A percentile compares a stretch with the other conserved stretches of the same genome.
These are phyloP conservation scores for Beta corolliflora DNA, from an alignment of 179 eudicot species.

Conservation along the genomic window DNA sequence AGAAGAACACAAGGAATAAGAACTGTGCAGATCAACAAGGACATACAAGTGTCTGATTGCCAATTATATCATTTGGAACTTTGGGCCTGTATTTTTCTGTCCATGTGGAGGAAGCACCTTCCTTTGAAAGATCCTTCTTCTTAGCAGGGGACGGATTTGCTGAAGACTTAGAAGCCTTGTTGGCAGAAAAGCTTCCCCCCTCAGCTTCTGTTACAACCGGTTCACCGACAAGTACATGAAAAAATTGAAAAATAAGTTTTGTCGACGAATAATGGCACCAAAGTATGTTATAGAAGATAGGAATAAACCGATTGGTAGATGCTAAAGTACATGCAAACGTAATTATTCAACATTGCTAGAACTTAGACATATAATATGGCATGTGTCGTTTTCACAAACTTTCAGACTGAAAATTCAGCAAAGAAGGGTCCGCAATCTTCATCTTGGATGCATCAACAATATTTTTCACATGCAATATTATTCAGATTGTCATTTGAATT, in stretches of 20 bases:
- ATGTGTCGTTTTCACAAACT: not conserved
- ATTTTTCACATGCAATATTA: not conserved
- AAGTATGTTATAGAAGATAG: not conserved
- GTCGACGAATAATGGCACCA: not conserved
- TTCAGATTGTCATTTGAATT: not conserved
- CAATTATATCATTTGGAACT: conserved; percentile 68
- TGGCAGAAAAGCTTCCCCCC: conserved; percentile 40
- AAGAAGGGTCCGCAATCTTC: not conserved
- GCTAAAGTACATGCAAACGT: conserved; percentile 1
- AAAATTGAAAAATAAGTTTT: not conserved
- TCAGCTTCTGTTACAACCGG: conserved; percentile 46
- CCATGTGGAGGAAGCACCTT: conserved; percentile 69
- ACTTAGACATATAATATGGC: not conserved
- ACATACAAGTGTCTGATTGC: conserved; percentile 82
- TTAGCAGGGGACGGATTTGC: conserved; percentile 46
- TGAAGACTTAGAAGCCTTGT: conserved; percentile 33
- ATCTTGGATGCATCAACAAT: not conserved
- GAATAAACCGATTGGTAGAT: not conserved
- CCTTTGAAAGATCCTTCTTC: conserved; percentile 36
- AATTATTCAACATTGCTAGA: not conserved
- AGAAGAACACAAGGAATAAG: not conserved
- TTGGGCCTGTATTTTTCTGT: conserved; percentile 90
- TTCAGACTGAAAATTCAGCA: not conserved
- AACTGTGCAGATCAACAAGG: conserved; percentile 1
- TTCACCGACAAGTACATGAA: not conserved